Evolutionary conservation across 2,329 filamentous ascomycete genomes (phyloP).

Genomic region (Talaromyces atroroseus): DNA sequence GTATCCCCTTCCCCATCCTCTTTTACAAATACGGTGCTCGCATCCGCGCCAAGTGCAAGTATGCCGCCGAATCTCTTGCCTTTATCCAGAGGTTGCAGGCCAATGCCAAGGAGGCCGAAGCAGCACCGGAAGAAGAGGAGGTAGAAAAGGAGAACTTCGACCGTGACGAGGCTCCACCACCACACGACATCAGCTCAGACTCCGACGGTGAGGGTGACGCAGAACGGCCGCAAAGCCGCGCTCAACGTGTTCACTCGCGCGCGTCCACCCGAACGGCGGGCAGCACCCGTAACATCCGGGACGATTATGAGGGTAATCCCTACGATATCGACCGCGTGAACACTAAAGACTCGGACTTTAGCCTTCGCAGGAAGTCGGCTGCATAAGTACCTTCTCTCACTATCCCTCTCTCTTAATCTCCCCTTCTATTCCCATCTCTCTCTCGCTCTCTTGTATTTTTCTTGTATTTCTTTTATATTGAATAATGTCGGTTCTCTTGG

Average conservation of each 20-base stretch:
- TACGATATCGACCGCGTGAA: conserved; percentile 42
- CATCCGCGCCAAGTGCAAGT: conserved; percentile 40
- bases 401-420: too few species aligned
- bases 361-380: conserved; percentile 1
- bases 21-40: conserved; percentile 39
- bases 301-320: conserved; percentile 40
- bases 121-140: conserved; percentile 18
- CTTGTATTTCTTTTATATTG: not conserved
- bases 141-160: conserved; percentile 23
- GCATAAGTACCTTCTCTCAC: not conserved
- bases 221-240: conserved; percentile 12
- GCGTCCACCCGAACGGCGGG: conserved; percentile 22
- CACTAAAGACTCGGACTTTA: conserved; percentile 30
- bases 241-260: conserved; percentile 23
- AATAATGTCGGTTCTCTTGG: not conserved
- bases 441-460: too few species aligned
- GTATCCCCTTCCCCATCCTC: conserved; percentile 41
- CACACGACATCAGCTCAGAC: conserved; percentile 20
- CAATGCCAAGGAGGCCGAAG: conserved; percentile 4
- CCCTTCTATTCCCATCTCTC: too few species aligned
- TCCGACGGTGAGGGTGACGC: conserved; percentile 22
- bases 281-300: conserved; percentile 18
- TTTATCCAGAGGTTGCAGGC: conserved; percentile 33
- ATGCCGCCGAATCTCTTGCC: conserved; percentile 31
- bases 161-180: conserved; percentile 29